Base-by-base conservation (phyloP, 179 eudicot genomes). In the Patellifolia procumbens region DNA sequence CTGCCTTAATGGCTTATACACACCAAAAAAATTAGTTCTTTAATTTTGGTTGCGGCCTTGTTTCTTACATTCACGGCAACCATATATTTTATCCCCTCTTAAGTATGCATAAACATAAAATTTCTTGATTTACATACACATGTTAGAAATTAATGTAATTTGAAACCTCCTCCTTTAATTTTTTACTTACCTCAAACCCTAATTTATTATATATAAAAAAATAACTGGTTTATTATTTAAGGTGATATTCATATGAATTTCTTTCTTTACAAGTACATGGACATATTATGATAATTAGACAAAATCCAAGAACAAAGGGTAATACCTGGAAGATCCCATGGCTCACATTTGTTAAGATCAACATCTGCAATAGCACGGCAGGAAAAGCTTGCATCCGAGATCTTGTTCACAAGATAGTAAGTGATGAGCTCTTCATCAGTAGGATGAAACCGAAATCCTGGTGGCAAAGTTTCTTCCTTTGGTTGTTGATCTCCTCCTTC, bases 281-380 rank as follows among this genome's bases (percentile, higher is more conserved):
- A 39, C 6, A 49, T 17, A 49, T 12, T 16, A 49, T 49, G 16
- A 3, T 52, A 52, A 62, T 31, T 32, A 31, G 34, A n/a, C 0
- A 32, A 62, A 6, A 7, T 32, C 8, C 20, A 32, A 31, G 13
- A 34, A 34, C 26, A 45, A 37, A 29, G 39, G 5, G 42, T 3
- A 49, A 22, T 79, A 83, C 86, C 83, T 70, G 91, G 89, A 75
- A 86, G 88, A 79, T 88, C 89, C 91, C 91, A 88, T 20, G 89
- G 91, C 74, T 88, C 91, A 26, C 82, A 86, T 75, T 86, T 86
- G 75, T 86, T 86, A 52, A 86, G 89, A 79, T 86, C 91, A 60
- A 84, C 91, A 46, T 86, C 89, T 8, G 79, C 81, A 0, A 85
- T 76, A 17, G 89, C 89, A 65, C 86, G 85, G 8, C 84, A 79